Conservation (phyloP, 805 yeast genomes). For the Phaffomyces thermotolerans region DNA sequence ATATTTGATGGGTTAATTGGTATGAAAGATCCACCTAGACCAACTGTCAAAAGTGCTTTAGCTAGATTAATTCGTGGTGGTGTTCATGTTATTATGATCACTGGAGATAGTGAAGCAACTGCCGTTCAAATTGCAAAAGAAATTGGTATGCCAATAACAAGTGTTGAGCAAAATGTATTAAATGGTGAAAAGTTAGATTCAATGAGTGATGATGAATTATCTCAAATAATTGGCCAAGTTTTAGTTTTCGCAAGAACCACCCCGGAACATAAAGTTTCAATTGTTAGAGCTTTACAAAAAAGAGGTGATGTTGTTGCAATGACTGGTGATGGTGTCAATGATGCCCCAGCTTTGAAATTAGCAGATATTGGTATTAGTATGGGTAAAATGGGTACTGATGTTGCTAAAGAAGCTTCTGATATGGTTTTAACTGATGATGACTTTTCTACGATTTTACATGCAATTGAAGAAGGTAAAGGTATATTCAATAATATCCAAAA, state of each 20-base stretch:
- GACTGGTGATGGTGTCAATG: constrained; percentile 99
- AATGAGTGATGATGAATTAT: constrained; percentile 64
- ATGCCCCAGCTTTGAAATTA: constrained; percentile 94
- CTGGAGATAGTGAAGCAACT: constrained; percentile 88
- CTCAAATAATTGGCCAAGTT: constrained; percentile 72
- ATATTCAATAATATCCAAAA: constrained; percentile 93
- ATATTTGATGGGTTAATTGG: constrained; percentile 84
- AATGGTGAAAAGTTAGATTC: constrained; percentile 79
- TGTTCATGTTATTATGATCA: constrained; percentile 96
- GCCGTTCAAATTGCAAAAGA: constrained; percentile 80
- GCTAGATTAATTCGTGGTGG: constrained; percentile 81
- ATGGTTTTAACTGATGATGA: constrained; percentile 97
- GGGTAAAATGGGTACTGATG: constrained; percentile 94
- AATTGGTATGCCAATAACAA: constrained; percentile 78
- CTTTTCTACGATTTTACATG: constrained; percentile 85
- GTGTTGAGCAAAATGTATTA: constrained; percentile 59
- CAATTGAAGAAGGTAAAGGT: constrained; percentile 97
- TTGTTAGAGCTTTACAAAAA: constrained; percentile 81
- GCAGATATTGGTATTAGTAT: constrained; percentile 96
- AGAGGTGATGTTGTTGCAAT: constrained; percentile 95
- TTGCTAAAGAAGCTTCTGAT: constrained; percentile 97
- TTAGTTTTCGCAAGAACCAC: constrained; percentile 92
- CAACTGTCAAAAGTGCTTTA: constrained; percentile 71
- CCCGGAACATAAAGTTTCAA: constrained; percentile 87
- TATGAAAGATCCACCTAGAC: constrained; percentile 97